Base-by-base conservation (phyloP, 2,329 filamentous ascomycete genomes). In the Fusarium protoensiforme region DNA sequence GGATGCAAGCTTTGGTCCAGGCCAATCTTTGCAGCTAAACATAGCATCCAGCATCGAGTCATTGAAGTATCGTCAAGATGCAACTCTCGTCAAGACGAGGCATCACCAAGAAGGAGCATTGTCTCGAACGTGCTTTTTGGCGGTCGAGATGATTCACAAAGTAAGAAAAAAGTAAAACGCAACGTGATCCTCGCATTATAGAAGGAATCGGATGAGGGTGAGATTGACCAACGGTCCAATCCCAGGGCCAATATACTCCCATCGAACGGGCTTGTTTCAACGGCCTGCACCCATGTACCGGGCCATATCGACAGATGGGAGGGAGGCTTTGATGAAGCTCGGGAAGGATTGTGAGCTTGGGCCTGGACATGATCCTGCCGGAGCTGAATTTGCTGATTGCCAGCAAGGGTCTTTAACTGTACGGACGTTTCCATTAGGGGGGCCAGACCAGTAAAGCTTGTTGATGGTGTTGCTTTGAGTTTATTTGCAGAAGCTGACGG, bases 341-440 rank as follows among this genome's bases (percentile, higher is more conserved):
- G 58, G 58, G 39, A 22, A 16, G 27, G 16, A 39, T 43, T 13
- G 10, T 18, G 24, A 39, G 54, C 54, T 31, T 58, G 54, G 54
- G 11, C 54, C 54, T 58, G 20, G n/a, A 14, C 29, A 36, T 8
- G 31, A 56, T 59, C 57, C 27, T 43, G 9, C 36, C 18, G 29
- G 16, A 33, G 38, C 57, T 60, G 57, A 46, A 46, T 33, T 46
- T 31, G 64, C 65, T 62, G 41, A 58, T 65, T 39, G 35, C 35
- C 46, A 29, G 16, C 46, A 51, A 22, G 22, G 51, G 53, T 48
- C 48, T 61, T 29, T 63, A 22, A 24, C 16, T 48, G 14, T 48
- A 62, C 56, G 70, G 68, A 73, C 70, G 41, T 73, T 73, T 64
- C 70, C 70, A 61, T 67, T 73, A 64, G 48, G 24, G 53, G 9